phyloP scores from a whole-genome alignment of 1,139 yeast species.

The Candida glucosophila region DNA sequence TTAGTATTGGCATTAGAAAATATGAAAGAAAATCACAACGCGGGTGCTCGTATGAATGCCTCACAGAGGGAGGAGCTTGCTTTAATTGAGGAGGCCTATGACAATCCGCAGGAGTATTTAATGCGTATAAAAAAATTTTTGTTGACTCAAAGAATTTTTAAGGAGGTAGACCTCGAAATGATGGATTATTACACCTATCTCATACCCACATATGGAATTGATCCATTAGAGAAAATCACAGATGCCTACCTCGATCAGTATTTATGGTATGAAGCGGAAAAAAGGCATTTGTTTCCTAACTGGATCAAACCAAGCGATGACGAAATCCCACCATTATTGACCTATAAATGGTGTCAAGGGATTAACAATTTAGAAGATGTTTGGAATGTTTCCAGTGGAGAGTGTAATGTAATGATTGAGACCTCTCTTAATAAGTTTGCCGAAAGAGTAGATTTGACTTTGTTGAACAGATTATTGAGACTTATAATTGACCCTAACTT shows the following conservation, averaged over 20 bases:
- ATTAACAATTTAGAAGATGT: slow-evolving; percentile 68
- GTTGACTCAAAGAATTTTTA: slow-evolving; percentile 84
- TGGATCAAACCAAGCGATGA: slow-evolving; percentile 96
- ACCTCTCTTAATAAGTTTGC: slow-evolving; percentile 61
- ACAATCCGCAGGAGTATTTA: slow-evolving; percentile 89
- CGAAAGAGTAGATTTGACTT: slow-evolving; percentile 82
- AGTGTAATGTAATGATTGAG: slow-evolving; percentile 78
- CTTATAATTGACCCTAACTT: slow-evolving; percentile 81
- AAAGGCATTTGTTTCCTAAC: slow-evolving; percentile 79
- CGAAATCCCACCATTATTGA: slow-evolving; percentile 86
- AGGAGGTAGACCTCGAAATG: slow-evolving; percentile 83
- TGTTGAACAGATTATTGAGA: slow-evolving; percentile 72
- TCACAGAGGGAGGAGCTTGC: slow-evolving; percentile 89
- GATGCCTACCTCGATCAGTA: slow-evolving; percentile 96
- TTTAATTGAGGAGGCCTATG: slow-evolving; percentile 91
- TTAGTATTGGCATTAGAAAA: slow-evolving; percentile 84
- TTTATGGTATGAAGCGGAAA: slow-evolving; percentile 92
- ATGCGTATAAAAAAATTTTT: slow-evolving; percentile 76
- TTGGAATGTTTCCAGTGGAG: slow-evolving; percentile 73
- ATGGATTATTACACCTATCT: slow-evolving; percentile 84
- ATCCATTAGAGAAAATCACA: slow-evolving; percentile 89
- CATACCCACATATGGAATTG: slow-evolving; percentile 79
- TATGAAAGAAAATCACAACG: slow-evolving; percentile 71
- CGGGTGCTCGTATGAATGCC: slow-evolving; percentile 80
- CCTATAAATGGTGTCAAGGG: slow-evolving; percentile 96